phyloP scores from a whole-genome alignment of 2,329 filamentous ascomycete species.

The Sporothrix brunneoviolacea region DNA sequence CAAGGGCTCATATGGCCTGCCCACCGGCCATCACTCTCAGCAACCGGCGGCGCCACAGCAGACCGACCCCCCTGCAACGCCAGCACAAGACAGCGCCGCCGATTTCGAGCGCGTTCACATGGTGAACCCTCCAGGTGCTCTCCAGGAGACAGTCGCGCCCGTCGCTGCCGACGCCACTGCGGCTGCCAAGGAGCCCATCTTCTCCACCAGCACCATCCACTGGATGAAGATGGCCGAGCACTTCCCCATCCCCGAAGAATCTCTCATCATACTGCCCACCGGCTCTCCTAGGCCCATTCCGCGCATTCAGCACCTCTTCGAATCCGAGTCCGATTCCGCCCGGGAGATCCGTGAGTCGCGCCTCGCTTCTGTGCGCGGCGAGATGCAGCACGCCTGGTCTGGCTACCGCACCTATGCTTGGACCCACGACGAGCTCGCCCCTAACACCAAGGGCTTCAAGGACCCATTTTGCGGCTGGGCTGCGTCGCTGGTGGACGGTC shows the following conservation, averaged over 20 bases:
- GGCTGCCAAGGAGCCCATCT: neutral
- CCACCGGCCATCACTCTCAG: slow-evolving; percentile 14
- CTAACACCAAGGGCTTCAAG: slow-evolving; percentile 58
- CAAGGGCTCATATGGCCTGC: slow-evolving; percentile 23
- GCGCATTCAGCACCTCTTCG: slow-evolving; percentile 68
- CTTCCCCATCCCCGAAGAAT: slow-evolving; percentile 66
- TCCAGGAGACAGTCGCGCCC: slow-evolving; percentile 5
- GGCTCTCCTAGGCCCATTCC: slow-evolving; percentile 65
- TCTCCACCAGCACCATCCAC: slow-evolving; percentile 40
- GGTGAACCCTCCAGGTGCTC: neutral
- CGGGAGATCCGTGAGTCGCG: slow-evolving; percentile 59
- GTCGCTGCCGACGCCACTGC: neutral
- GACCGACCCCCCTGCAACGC: neutral
- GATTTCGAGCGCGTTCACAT: slow-evolving; percentile 17
- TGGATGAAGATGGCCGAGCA: slow-evolving; percentile 71
- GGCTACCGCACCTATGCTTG: slow-evolving; percentile 77
- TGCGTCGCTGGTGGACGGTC: slow-evolving; percentile 73
- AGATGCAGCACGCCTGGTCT: slow-evolving; percentile 72
- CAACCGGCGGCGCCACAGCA: slow-evolving; percentile 9
- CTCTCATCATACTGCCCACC: slow-evolving; percentile 69
- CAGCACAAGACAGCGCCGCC: neutral
- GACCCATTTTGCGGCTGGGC: slow-evolving; percentile 92
- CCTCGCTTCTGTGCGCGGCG: slow-evolving; percentile 60
- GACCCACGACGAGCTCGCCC: slow-evolving; percentile 78
- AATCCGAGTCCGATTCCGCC: slow-evolving; percentile 51